Base-by-base conservation (phyloP, 2,329 filamentous ascomycete genomes). In the Fusarium vanettenii region DNA sequence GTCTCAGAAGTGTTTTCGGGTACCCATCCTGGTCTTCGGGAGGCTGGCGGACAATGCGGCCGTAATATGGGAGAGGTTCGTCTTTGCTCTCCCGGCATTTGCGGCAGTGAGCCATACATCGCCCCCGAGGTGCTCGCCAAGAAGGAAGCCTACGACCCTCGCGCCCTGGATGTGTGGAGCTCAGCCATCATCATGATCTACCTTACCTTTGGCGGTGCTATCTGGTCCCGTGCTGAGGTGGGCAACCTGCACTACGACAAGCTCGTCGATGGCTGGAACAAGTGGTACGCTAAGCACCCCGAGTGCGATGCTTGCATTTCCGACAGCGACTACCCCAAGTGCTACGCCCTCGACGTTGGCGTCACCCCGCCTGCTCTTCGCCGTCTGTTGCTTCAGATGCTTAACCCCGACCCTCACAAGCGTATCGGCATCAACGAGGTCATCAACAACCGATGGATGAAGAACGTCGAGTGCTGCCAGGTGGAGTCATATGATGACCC, bases 1-100 rank as follows among this genome's bases (percentile, higher is more conserved):
- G 94, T 96, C 16, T 95, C 94, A 0, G 94, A 97, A 80, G 93
- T 97, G 20, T 97, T 97, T 80, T 90, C 89, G 64, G 95, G 94
- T 43, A 92, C 92, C 60, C 94, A 97, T 81, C 95, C 94, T 1
- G 95, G 94, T 33, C 84, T 95, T 45, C 89, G 93, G 69, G 90
- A 92, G 77, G 89, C 93, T 14, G 91, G 91, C 61, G 93, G 93
- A 65, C 89, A 93, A 79, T 95, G 93, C 81, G 93, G 93, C 57
- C 89, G 89, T 79, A 89, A 92, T 74, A 94, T 95, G 90, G 89
- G 88, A 31, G 90, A 92, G 6, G 82, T 94, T 10, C 91, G 93
- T 43, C 87, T 92, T 37, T 97, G 94, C 81, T 86, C 89, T 50
- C 94, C 95, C 6, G 95, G 94, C 22, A 93, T 97, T 75, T 96